Evolutionary conservation across 352 stramenopile species (phyloP), one percentile per base, ranked within the genome.

Genomic region (Phytopythium kandeliae): DNA sequence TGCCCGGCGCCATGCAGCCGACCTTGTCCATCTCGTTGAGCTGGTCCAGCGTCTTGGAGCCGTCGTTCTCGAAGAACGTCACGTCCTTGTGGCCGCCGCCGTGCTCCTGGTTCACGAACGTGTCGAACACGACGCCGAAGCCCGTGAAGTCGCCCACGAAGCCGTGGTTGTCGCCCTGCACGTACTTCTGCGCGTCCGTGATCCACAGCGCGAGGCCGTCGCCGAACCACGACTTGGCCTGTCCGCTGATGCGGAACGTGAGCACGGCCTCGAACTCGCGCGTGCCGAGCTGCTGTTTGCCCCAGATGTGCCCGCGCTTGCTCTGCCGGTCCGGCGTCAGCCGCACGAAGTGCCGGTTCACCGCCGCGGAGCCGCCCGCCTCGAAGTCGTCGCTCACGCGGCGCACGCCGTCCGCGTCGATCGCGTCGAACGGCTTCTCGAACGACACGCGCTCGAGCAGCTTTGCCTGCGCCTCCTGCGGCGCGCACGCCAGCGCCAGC

Each of bases 281-380:
- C 24, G 49, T 65, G 54, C 71, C 57, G 25, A 90, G 53, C 26
- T 48, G 37, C 10, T 54, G 49, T 51, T 73, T 78, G 57, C 60
- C 85, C 81, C 81, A 92, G 40, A 92, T 70, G 57, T 72, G 63
- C n/a, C 78, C 81, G 52, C 75, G 72, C 57, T 86, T 88, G 75
- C 74, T 92, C 65, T 92, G 81, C 38, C 81, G 77, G 56, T 92
- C 81, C 4, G 81, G 63, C 28, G 81, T 92, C 37, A 92, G 67
- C 25, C 85, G 85, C 36, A 93, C 66, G 58, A 95, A 95, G 67
- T 88, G 69, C 65, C 92, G 90, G 62, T 93, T 92, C 19, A 81
- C 71, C 54, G 91, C 78, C 24, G 85, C 53, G 54, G 69, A 78
- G 47, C 82, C 85, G 48, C 85, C 85, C 51, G 85, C 71, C 25